Evolutionary conservation across 2,329 filamentous ascomycete genomes (phyloP), one percentile per base, ranked within the genome.

Genomic region (Ophiosphaerella korrae): DNA sequence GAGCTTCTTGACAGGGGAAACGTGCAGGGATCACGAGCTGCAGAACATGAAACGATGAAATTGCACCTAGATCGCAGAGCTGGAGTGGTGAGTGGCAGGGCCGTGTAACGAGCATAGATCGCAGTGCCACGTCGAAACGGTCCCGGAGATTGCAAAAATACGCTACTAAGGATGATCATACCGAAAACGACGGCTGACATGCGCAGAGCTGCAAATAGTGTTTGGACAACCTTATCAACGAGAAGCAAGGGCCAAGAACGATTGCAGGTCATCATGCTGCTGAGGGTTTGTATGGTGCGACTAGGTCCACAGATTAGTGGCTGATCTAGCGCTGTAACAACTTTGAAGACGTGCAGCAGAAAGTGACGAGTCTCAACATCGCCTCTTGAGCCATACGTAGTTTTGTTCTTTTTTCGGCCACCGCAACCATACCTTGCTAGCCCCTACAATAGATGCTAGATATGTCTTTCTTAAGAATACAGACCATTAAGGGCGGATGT

Each of bases 361-460:
- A 57, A 48, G 38, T 41, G 53, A 56, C 45, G 31, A 51, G 37
- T 42, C 35, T 55, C 29, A 48, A 23, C 43, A 26, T 48, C 26
- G 34, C 42, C 13, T 46, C 26, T 33, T 34, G 18, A 23, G 24
- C 26, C 11, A 32, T 18, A n/a, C 23, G 26, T 36, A 36, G 5
- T 31, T 26, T 16, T 29, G 18, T 18, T 34, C 9, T 24, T 45
- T 37, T 29, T 45, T 34, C 23, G 34, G 21, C 29, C 32, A 21
- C 21, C 16, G 26, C 21, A 26, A 31, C 32, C 24, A 31, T 31
- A 34, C 40, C 16, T 32, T 16, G 40, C 16, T 11, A 29, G 26
- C 26, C 26, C 11, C 11, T 29, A 11, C 26, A 29, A 6, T 8
- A 4, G 18, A 4, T 21, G 18, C 18, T 21, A 21, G 18, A 4